A percentile compares a stretch with the other conserved stretches of the same genome.
These are phyloP conservation scores for Colletotrichum sp. DNA, from an alignment of 2,329 filamentous ascomycete genomes.

Conservation along the genomic window DNA sequence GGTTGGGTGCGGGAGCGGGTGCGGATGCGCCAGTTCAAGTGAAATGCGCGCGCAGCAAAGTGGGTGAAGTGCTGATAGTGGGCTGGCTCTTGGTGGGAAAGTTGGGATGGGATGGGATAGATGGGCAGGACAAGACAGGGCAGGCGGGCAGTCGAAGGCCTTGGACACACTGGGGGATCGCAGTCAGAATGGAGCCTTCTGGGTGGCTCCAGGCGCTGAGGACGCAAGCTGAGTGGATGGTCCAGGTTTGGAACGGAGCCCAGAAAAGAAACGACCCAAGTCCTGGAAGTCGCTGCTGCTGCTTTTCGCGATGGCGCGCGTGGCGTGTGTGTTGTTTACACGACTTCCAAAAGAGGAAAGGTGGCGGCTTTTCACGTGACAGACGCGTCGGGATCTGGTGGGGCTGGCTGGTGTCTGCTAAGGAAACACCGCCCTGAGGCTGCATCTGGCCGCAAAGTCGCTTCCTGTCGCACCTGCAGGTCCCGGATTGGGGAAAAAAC, in stretches of 20 bases:
- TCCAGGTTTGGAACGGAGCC: conserved; percentile 1
- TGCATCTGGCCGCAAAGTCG: background rate
- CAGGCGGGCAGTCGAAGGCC: background rate
- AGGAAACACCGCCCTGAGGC: background rate
- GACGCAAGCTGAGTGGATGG: background rate
- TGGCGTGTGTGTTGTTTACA: conserved; percentile 22
- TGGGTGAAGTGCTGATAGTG: background rate
- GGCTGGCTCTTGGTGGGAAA: background rate
- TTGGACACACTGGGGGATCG: conserved; percentile 5
- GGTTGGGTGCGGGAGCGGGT: conserved; percentile 12
- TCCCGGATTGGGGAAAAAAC: conserved; percentile 12
- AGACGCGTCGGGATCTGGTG: conserved; percentile 1
- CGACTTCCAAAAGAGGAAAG: conserved; percentile 1
- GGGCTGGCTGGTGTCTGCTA: background rate
- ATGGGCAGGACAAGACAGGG: background rate
- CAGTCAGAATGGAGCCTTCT: conserved; percentile 9
- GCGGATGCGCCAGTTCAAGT: conserved; percentile 14
- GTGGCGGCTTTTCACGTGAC: conserved; percentile 17
- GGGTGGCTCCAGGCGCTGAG: background rate
- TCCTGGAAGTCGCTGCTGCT: background rate
- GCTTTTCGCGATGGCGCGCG: conserved; percentile 20
- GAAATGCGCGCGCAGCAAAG: conserved; percentile 2
- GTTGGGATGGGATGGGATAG: background rate
- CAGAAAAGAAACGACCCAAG: background rate
- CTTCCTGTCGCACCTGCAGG: conserved; percentile 6